Percentiles rank a stretch among this genome's conserved stretches.
Conservation (phyloP, 192 early-diverging fungal genomes). For the Backusella parvicylindrica region DNA sequence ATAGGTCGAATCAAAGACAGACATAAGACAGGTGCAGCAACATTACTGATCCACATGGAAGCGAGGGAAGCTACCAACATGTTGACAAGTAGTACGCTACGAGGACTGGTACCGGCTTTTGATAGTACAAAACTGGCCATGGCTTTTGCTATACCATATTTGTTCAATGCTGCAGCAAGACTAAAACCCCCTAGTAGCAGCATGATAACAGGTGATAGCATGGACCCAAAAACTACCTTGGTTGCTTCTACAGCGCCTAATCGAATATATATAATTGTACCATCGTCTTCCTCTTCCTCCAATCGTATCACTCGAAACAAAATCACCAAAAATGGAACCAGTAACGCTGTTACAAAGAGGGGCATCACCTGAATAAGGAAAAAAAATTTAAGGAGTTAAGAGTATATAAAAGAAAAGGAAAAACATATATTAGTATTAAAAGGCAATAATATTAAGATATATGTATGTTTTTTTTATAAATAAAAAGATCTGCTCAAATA, state of each 20-base stretch:
- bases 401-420: not conserved
- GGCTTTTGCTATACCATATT: slow-evolving; percentile 91
- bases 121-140: slow-evolving; percentile 83
- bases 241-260: slow-evolving; percentile 73
- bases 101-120: slow-evolving; percentile 82
- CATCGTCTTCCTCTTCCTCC: slow-evolving; percentile 31
- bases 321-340: slow-evolving; percentile 86
- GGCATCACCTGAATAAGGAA: slow-evolving; percentile 66
- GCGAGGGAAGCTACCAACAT: slow-evolving; percentile 96
- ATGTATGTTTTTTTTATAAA: not conserved
- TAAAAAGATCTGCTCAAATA: slow-evolving; percentile 20
- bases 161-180: slow-evolving; percentile 90
- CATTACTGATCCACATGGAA: slow-evolving; percentile 98
- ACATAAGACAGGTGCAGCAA: slow-evolving; percentile 96
- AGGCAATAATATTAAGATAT: not conserved
- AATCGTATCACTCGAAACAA: slow-evolving; percentile 79
- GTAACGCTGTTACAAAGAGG: slow-evolving; percentile 87
- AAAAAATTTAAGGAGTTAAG: not conserved
- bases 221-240: slow-evolving; percentile 82
- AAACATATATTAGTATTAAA: not conserved
- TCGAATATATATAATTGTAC: slow-evolving; percentile 38
- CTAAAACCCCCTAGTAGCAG: slow-evolving; percentile 92
- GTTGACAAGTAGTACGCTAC: slow-evolving; percentile 80
- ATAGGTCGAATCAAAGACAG: slow-evolving; percentile 93
- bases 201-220: slow-evolving; percentile 98